Evolutionary conservation across 2,329 filamentous ascomycete species (phyloP), one percentile per base, ranked within the genome.

Genomic region (Pezizomycotina sp.): DNA sequence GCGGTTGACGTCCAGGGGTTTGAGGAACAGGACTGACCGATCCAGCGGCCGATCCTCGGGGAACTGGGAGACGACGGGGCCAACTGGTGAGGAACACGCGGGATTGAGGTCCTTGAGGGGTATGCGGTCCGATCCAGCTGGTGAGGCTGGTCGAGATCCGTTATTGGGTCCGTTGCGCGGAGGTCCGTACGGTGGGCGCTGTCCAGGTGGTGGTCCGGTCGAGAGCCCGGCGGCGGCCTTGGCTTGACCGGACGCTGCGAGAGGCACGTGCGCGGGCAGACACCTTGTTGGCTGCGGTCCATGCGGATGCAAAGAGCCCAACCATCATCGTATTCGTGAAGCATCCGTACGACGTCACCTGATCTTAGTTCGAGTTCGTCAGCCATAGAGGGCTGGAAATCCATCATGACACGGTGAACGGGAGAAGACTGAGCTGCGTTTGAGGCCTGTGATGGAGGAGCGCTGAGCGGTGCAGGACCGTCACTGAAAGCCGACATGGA

Each of bases 321-420:
- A 52, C 89, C 89, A 60, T 98, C 89, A 55, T 98, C 89, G 52
- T 95, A 98, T 59, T 92, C 84, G 54, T 95, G 86, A 34, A 95
- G 65, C 47, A 98, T 64, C 47, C 86, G 71, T 32, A 95, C 81
- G 31, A 98, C 65, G 45, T 91, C 75, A 34, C 89, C 89, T 39
- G 76, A 71, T 45, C 64, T 69, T 27, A 98, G 66, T 45, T 73
- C 78, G 53, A 98, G 65, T 59, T 98, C 89, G 54, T 98, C 89
- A 4, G 82, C 77, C 66, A 95, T 76, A 3, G 79, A 86, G 16
- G 89, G 84, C 56, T 73, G 77, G 59, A 95, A 98, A 57, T 93
- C 84, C 49, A 95, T 71, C 57, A 93, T 81, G 21, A 95, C 81
- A 46, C 89, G 81, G 58, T 95, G 78, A 36, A 95, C 84, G 47